These are phyloP conservation scores for Elymus sibiricus DNA, from an alignment of 176 grass and related monocot species.

Conservation along the genomic window DNA sequence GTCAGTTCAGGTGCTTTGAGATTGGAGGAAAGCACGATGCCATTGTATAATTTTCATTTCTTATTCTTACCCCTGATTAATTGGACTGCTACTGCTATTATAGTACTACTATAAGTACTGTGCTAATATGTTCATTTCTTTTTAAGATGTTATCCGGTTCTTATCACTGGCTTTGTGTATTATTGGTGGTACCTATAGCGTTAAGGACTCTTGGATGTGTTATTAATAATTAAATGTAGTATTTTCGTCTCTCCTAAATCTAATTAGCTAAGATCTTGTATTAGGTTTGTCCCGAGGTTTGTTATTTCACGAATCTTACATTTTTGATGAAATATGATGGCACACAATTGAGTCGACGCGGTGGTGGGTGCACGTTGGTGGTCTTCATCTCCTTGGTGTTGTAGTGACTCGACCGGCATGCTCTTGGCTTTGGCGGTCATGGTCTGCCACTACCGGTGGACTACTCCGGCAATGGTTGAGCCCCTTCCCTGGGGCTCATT, in stretches of 20 bases:
- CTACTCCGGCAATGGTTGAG: too few relatives aligned
- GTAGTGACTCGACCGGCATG: too few relatives aligned
- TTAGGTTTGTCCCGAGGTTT: too few relatives aligned
- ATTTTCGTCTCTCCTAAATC: not conserved
- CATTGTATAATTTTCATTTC: constrained; percentile 6
- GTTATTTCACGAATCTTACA: too few relatives aligned
- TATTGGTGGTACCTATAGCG: not conserved
- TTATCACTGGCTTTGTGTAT: not conserved
- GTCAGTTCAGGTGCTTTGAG: constrained; percentile 21
- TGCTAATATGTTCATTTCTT: constrained; percentile 1
- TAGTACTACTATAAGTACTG: not conserved
- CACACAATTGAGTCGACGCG: not conserved
- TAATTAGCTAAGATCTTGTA: not conserved
- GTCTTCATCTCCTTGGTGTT: too few relatives aligned
- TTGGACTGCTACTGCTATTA: not conserved
- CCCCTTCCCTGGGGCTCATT: too few relatives aligned
- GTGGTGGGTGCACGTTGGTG: too few relatives aligned
- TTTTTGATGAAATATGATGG: not conserved
- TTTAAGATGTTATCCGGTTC: not conserved
- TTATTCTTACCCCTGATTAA: constrained; percentile 15
- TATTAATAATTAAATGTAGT: not conserved
- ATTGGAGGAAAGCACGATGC: constrained; percentile 7
- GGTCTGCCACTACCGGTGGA: too few relatives aligned
- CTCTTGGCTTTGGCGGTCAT: too few relatives aligned
- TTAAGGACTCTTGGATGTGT: not conserved